Conservation (phyloP, 2,329 filamentous ascomycete species). For the Fusarium bulbicola region DNA sequence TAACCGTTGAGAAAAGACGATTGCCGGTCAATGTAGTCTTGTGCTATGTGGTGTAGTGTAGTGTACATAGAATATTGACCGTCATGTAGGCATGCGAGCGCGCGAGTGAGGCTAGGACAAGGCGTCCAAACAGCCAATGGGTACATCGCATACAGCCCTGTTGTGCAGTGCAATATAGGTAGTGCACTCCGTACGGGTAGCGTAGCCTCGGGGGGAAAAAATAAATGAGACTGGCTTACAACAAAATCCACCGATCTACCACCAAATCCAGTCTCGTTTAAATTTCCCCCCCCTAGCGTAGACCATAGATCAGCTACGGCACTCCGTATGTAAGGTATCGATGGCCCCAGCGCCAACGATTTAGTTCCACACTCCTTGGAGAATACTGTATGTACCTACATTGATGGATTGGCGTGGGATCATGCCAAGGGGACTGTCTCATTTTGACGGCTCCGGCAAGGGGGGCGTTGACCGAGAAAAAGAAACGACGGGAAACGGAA, state of each 20-base stretch:
- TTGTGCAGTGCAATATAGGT: slow-evolving; percentile 7
- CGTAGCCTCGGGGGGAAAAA: too few species aligned
- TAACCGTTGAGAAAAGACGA: slow-evolving; percentile 29
- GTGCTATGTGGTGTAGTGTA: slow-evolving; percentile 3
- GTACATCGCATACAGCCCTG: slow-evolving; percentile 3
- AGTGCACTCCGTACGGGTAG: background rate
- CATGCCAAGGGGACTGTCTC: slow-evolving; percentile 41
- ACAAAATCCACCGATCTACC: too few species aligned
- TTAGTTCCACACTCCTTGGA: slow-evolving; percentile 17
- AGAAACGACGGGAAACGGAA: background rate
- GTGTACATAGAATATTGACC: slow-evolving; percentile 27
- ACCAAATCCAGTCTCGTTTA: too few species aligned
- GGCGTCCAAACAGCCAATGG: slow-evolving; percentile 17
- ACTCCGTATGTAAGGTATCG: background rate
- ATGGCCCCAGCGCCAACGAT: slow-evolving; percentile 1
- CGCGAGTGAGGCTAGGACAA: slow-evolving; percentile 32
- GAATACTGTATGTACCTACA: background rate
- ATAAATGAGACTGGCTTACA: too few species aligned
- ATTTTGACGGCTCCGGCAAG: slow-evolving; percentile 34
- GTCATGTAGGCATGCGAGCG: slow-evolving; percentile 5
- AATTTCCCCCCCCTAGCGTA: too few species aligned
- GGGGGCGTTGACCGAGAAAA: slow-evolving; percentile 19
- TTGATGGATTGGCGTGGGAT: slow-evolving; percentile 39
- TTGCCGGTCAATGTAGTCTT: slow-evolving; percentile 19
- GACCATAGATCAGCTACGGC: slow-evolving; percentile 1